Conservation (phyloP, 176 grass and related monocot genomes). For the Avena sativa region DNA sequence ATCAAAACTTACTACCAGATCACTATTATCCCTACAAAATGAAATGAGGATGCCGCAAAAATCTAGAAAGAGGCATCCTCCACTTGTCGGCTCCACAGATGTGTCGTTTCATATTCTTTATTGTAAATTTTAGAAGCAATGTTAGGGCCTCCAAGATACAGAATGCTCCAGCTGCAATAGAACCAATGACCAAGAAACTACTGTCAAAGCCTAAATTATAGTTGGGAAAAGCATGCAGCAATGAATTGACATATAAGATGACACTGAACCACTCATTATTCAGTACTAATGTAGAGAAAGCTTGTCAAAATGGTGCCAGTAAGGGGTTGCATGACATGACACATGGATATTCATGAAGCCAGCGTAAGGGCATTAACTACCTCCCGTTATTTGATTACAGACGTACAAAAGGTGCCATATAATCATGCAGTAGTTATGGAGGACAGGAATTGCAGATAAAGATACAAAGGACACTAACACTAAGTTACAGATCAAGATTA, state of each 20-base stretch:
- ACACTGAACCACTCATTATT: neutral
- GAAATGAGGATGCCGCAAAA: conserved; percentile 95
- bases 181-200: conserved; percentile 29
- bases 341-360: neutral
- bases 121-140: conserved; percentile 99
- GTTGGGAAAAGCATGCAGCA: neutral
- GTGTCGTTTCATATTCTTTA: conserved; percentile 95
- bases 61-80: conserved; percentile 90
- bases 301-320: neutral
- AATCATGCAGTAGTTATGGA: conserved; percentile 25
- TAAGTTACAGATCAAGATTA: neutral
- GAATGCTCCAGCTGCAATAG: conserved; percentile 71
- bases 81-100: conserved; percentile 93
- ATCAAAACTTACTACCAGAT: conserved; percentile 85
- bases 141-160: conserved; percentile 95
- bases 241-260: neutral
- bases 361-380: conserved; percentile 28
- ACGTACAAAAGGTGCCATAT: conserved; percentile 7
- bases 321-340: conserved; percentile 1
- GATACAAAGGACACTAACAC: neutral
- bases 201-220: neutral
- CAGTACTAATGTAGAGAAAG: neutral
- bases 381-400: conserved; percentile 21
- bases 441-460: conserved; percentile 12
- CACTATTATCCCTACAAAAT: conserved; percentile 95